Evolutionary conservation across 106 monocot genomes (phyloP), one percentile per base, ranked within the genome.

Genomic region (Apostasia shenzhenica): DNA sequence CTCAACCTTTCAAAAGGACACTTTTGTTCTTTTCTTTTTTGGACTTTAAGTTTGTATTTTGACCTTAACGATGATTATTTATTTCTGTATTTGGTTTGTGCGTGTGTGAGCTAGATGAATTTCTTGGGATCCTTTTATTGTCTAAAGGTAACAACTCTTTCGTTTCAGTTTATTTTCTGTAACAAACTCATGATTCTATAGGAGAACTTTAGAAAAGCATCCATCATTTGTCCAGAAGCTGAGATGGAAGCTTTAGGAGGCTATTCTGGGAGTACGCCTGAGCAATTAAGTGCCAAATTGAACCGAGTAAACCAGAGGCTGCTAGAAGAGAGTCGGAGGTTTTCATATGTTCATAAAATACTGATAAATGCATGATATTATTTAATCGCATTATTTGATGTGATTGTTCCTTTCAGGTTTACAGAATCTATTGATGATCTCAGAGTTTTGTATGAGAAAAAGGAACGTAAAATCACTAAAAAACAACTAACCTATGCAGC

Each of bases 121-220:
- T 26, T 26, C 26, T 26, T 26, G 26, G 26, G 26, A 26, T 26
- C 26, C 26, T 26, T 26, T 26, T 26, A 26, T 26, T 26, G 26
- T 26, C 26, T 26, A 10, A 39, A 61, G 7, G 8, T 61, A 41
- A 61, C 48, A 1, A 8, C 55, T 60, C 13, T 60, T 61, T 76
- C 47, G 46, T 38, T 45, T 57, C 41, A 65, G 7, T 14, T 10
- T 41, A 26, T 53, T 14, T 51, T 47, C 47, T 65, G 47, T 44
- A 4, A 45, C 45, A 14, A 66, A 67, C 3, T 61, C 54, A 14
- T 56, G 41, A 48, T 61, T 56, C 45, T 77, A 37, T 75, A 99
- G 97, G 97, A 85, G 61, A 87, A 80, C 67, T 87, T 73, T 72
- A 73, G 57, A 63, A 99, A 99, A 79, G 97, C 97, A 61, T 99